Evolutionary conservation across 345 rosid species (phyloP).

Genomic region (Melastoma malabathricum): DNA sequence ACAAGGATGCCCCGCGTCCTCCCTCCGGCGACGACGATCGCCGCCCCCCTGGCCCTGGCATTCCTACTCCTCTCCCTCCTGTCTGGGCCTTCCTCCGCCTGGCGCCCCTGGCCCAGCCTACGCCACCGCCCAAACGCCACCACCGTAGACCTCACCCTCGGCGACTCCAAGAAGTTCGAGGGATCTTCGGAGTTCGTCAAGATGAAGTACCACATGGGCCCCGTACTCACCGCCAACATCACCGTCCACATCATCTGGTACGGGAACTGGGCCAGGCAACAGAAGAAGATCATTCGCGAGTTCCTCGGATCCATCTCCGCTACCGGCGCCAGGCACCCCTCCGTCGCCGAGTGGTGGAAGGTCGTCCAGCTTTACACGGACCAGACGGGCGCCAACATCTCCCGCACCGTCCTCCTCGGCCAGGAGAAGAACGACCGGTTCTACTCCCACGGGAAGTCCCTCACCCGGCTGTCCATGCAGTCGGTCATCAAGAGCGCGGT

Average conservation of each 20-base stretch:
- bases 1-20: background rate
- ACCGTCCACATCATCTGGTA: conserved; percentile 90
- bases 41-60: conserved; percentile 23
- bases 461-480: conserved; percentile 77
- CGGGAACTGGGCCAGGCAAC: conserved; percentile 63
- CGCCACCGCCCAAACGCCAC: conserved; percentile 28
- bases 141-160: conserved; percentile 27
- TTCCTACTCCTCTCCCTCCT: conserved; percentile 14
- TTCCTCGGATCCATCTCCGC: conserved; percentile 76
- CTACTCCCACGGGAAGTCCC: conserved; percentile 76
- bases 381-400: conserved; percentile 60
- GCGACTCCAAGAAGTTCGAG: conserved; percentile 63
- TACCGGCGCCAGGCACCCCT: conserved; percentile 34
- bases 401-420: conserved; percentile 45
- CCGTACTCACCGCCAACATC: conserved; percentile 75
- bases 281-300: conserved; percentile 77
- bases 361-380: conserved; percentile 80
- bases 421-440: conserved; percentile 80
- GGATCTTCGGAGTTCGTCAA: conserved; percentile 86
- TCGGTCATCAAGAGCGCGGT: conserved; percentile 78
- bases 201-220: conserved; percentile 91
- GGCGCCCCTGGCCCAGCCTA: conserved; percentile 68
- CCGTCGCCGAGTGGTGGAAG: conserved; percentile 93
- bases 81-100: conserved; percentile 20
- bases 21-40: background rate